Base-by-base conservation (phyloP, 2,329 filamentous ascomycete species). In the Trichoderma polysporum region DNA sequence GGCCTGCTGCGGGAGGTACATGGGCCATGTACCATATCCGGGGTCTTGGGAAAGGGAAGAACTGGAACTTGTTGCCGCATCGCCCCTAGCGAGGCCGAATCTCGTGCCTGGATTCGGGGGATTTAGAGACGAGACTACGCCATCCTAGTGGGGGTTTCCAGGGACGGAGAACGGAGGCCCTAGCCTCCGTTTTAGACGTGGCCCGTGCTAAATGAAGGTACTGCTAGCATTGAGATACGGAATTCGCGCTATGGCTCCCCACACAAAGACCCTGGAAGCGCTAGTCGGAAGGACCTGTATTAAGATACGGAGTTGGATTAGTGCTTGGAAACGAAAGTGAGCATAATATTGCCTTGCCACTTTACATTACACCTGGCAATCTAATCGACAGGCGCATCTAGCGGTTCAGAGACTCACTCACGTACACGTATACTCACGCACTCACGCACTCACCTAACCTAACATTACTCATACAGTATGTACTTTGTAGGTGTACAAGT, bases 21-120 rank as follows among this genome's bases (percentile, higher is more conserved):
- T 61, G 58, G 45, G 31, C 58, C 58, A 61, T 62, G 59, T 45
- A 39, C 35, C 47, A 39, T 62, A 62, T 62, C 59, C 59, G 49
- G 59, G 59, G 49, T 53, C 59, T 41, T 62, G 59, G 59, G n/a
- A 41, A 53, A 22, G 41, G n/a, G 22, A 45, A 45, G 41, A 45
- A 45, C n/a, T 45, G 41, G 35, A 62, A 62, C 49, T 37, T 17
- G 35, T 45, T 29, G 47, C 49, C 33, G 49, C 59, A 62, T 62
- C 59, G 59, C 49, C 59, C 59, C 59, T 62, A 53, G 47, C 59
- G 59, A 62, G 56, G 47, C 37, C 37, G 49, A 53, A 62, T 62
- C 59, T 62, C 58, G 58, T 62, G 59, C 59, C 59, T 62, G 59
- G 49, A 62, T 62, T 53, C 59, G 49, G 59, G 59, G 49, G 25